Percentiles rank a stretch among this genome's conserved stretches.
phyloP scores from a whole-genome alignment of 202 grass and related monocot species.

The Eragrostis tef region DNA sequence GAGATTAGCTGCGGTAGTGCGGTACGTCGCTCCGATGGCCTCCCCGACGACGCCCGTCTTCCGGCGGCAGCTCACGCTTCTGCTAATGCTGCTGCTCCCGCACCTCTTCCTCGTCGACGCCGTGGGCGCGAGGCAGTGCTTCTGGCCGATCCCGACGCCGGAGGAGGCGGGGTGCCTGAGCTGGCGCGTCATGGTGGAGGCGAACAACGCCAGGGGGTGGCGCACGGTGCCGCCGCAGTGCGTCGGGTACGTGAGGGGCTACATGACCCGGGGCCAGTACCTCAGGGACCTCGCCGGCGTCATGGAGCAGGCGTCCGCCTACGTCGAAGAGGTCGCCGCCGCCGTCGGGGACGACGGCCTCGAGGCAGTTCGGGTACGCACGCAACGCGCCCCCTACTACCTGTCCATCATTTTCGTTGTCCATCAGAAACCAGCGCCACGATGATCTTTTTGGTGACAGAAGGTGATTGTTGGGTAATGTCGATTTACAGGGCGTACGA shows the following conservation, averaged over 20 bases:
- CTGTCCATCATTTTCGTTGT: not conserved
- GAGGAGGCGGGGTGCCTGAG: conserved; percentile 68
- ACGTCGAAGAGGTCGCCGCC: conserved; percentile 46
- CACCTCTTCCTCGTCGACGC: conserved; percentile 31
- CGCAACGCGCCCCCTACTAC: no score
- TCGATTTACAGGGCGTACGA: conserved; percentile 57
- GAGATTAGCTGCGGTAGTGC: not conserved
- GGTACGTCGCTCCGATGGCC: conserved; percentile 6
- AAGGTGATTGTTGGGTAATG: not conserved
- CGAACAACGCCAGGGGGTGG: conserved; percentile 83
- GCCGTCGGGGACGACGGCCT: conserved; percentile 55
- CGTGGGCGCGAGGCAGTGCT: conserved; percentile 31
- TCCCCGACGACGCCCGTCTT: conserved; percentile 17
- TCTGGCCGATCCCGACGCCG: conserved; percentile 45
- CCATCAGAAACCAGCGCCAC: no score
- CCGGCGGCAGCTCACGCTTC: conserved; percentile 51
- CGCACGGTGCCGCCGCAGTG: conserved; percentile 71
- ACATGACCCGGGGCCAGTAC: conserved; percentile 94
- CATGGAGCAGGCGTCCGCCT: conserved; percentile 56
- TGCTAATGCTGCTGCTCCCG: conserved; percentile 38
- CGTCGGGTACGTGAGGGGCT: conserved; percentile 65
- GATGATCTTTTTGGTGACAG: not conserved
- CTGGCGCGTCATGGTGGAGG: conserved; percentile 85
- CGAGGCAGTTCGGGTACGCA: conserved; percentile 79
- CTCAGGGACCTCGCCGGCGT: conserved; percentile 62